Evolutionary conservation across 495 filamentous ascomycete species (phyloP), one percentile per base, ranked within the genome.

Genomic region (Hypoxylon fuscum): DNA sequence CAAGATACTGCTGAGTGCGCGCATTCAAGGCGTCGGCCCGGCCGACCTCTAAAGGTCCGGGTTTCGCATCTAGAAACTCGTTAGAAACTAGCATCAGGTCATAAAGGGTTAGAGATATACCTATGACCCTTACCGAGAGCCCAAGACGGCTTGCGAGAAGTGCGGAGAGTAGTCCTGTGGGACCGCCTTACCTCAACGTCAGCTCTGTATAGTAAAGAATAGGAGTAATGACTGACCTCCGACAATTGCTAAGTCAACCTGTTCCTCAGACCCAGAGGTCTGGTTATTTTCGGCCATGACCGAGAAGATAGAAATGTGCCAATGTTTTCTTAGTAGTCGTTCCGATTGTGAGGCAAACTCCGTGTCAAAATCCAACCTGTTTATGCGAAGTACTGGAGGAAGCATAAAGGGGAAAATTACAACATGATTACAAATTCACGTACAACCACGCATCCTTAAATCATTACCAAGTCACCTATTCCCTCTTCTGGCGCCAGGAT

Each of bases 21-120:
- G 68, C 68, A 52, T 70, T 70, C 51, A 70, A 22, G n/a, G 68
- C 68, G 47, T 70, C 68, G 14, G 68, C 68, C 41, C 68, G 48
- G 20, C 68, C 68, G 4, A 68, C 25, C 17, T 62, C 55, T 12
- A 70, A 41, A 8, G 58, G 49, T 7, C 64, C 63, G 5, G 68
- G 41, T 53, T 70, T 70, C 3, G 54, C 45, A 41, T 70, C 68
- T 68, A 38, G 18, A 14, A 31, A 8, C 29, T 32, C 3, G 3
- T 63, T 14, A 55, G 46, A 31, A 8, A 10, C 4, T 21, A 11
- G 12, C 9, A 25, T 14, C 31, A 6, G n/a, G 10, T 60, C 11
- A 41, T 5, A 25, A 32, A 14, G 15, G 12, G 6, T 10, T 50
- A 18, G 10, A 11, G 23, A 21, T 50, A 20, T 25, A 68, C 60